Base-by-base conservation (phyloP, 169 alveolate species). In the Theileria equi region DNA sequence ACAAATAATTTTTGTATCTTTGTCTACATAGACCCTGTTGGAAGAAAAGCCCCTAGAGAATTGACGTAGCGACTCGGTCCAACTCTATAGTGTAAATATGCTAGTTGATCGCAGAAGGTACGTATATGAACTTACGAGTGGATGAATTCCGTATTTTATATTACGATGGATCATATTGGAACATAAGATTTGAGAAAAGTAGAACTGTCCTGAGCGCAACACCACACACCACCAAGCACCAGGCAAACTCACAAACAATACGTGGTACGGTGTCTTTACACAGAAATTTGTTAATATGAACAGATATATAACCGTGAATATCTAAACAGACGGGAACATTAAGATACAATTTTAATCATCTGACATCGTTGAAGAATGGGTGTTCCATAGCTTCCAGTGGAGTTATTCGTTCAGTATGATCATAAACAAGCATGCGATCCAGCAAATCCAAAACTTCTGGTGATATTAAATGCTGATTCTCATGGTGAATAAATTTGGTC, bases 301-400 rank as follows among this genome's bases (percentile, higher is more conserved):
- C n/a, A n/a, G n/a, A n/a, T n/a, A n/a, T n/a, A n/a, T n/a, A n/a
- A n/a, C n/a, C n/a, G n/a, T n/a, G n/a, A n/a, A n/a, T n/a, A n/a
- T n/a, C n/a, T n/a, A n/a, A n/a, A n/a, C n/a, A n/a, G n/a, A n/a
- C n/a, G n/a, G 50, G 28, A 57, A 29, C 68, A 31, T 50, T 19
- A 26, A 10, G 40, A 1, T 45, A 59, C 63, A 36, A 34, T 59
- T 32, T 44, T 35, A 74, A 44, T 26, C 80, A 80, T 7, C 84
- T 84, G 8, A 90, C 90, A 28, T 76, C 90, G 28, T 89, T 89
- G 84, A 98, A 97, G 84, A 96, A 98, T 34, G 98, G 97, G 80
- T 98, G 99, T 48, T 89, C 90, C 96, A 98, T 91, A 8, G 99
- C 99, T 43, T 96, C 99, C 66, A 84, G 92, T 6, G 99, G 98